These are phyloP conservation scores for Rhodotorula sp. DNA, from an alignment of 1,284 basidiomycete genomes.

Conservation along the genomic window DNA sequence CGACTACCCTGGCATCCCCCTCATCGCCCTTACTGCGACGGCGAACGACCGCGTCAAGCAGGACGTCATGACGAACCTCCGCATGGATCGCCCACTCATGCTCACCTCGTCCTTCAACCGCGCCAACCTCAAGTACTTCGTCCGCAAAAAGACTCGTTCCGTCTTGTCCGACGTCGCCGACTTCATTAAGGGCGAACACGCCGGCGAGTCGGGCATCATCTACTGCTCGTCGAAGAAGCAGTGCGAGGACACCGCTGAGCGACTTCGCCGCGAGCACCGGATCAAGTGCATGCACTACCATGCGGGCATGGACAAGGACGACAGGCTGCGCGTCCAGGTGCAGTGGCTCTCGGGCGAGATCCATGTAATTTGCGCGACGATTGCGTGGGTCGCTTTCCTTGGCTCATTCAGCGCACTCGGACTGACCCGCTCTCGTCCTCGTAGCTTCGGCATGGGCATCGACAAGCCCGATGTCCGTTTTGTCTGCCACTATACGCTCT, in stretches of 20 bases:
- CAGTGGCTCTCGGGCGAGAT: constrained; percentile 73
- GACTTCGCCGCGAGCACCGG: constrained; percentile 59
- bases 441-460: constrained; percentile 89
- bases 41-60: constrained; percentile 72
- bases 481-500: constrained; percentile 72
- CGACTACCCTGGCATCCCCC: constrained; percentile 73
- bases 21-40: constrained; percentile 96
- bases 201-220: constrained; percentile 73
- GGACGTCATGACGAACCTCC: constrained; percentile 73
- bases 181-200: constrained; percentile 65
- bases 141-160: constrained; percentile 62
- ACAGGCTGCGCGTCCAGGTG: constrained; percentile 64
- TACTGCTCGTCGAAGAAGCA: constrained; percentile 72
- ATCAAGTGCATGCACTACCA: constrained; percentile 81
- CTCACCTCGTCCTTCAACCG: constrained; percentile 89
- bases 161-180: constrained; percentile 65
- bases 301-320: constrained; percentile 65
- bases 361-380: constrained; percentile 85
- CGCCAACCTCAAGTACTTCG: constrained; percentile 75
- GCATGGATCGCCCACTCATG: constrained; percentile 61
- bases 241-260: constrained; percentile 75
- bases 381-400: constrained; percentile 48
- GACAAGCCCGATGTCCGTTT: constrained; percentile 82
- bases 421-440: constrained; percentile 53
- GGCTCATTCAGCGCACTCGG: constrained; percentile 3